Base-by-base conservation (phyloP, 208 protist genomes). In the Trypanosoma scelopori region DNA sequence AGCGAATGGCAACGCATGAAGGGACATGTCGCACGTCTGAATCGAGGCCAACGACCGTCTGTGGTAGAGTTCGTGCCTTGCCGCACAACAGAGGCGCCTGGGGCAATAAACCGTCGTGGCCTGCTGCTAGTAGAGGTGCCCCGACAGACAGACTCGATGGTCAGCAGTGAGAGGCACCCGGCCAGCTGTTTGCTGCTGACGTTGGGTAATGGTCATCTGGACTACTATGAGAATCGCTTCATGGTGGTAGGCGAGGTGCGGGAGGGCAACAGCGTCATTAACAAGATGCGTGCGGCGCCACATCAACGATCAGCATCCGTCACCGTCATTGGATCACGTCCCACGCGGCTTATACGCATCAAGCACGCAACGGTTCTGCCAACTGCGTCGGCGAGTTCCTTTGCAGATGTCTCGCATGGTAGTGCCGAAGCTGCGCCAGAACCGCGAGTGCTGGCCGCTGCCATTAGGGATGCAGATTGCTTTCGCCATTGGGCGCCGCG, bases 301-400 rank as follows among this genome's bases (percentile, higher is more conserved):
- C 45, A 72, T 45, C 37, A 60, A 70, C 52, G 28, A 2, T 45
- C 27, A 6, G 41, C 59, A 27, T 55, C 46, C 6, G 30, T 35
- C 15, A 45, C 62, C 13, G 42, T 2, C 18, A 25, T 58, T 25
- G 35, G 39, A 5, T 46, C 60, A 5, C 59, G 58, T 12, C 65
- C 67, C 15, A 63, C 58, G 15, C 58, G 73, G 22, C 43, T 71
- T 56, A 28, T 92, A 28, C 85, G 89, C 22, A 59, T 95, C 18
- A 83, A 85, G 62, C 81, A 85, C 25, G 75, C 69, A 9, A 71
- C 76, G 0, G 81, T 90, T 47, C 70, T 94, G 20, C 76, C 81
- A 42, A 90, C 88, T 5, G 72, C 73, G 2, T 84, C 82, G 22
- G 82, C 84, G 0, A 76, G 82, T 25, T 39, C 45, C 6, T 70